Evolutionary conservation across 805 yeast species (phyloP).

Genomic region (Myxozyma nipponensis): DNA sequence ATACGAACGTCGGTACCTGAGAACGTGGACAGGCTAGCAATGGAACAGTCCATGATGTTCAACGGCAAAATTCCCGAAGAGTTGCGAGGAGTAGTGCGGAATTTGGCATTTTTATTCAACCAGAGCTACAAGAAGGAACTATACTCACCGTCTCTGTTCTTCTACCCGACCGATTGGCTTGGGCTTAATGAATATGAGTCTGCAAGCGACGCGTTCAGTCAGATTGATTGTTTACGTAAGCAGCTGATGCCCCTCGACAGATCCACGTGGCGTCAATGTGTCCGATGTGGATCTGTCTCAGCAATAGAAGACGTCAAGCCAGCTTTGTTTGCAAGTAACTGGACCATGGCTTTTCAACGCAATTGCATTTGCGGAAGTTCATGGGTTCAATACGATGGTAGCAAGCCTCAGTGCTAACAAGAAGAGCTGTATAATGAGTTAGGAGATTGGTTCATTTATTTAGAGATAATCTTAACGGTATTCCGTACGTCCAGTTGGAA

Average conservation of each 20-base stretch:
- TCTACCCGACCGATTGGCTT: conserved; percentile 67
- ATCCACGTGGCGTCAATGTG: conserved; percentile 44
- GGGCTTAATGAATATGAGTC: conserved; percentile 35
- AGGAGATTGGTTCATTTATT: too few relatives aligned
- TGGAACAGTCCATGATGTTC: conserved; percentile 61
- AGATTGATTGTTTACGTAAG: conserved; percentile 40
- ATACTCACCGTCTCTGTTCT: conserved; percentile 53
- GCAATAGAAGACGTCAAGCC: conserved; percentile 37
- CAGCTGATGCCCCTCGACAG: conserved; percentile 39
- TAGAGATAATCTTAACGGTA: too few relatives aligned
- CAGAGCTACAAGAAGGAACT: conserved; percentile 44
- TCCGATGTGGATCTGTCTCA: conserved; percentile 52
- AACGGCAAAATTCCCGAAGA: conserved; percentile 55
- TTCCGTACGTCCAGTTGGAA: too few relatives aligned
- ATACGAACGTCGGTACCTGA: conserved; percentile 34
- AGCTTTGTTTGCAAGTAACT: conserved; percentile 31
- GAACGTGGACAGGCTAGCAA: conserved; percentile 41
- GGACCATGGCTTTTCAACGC: conserved; percentile 68
- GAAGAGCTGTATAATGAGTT: too few relatives aligned
- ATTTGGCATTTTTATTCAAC: conserved; percentile 49
- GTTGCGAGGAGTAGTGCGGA: conserved; percentile 34
- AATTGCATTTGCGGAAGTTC: conserved; percentile 65
- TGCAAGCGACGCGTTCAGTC: conserved; percentile 5
- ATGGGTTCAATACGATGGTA: conserved; percentile 15
- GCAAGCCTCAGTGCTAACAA: too few relatives aligned